These are phyloP conservation scores for Diplodia corticola DNA, from an alignment of 2,329 filamentous ascomycete species.

Conservation along the genomic window DNA sequence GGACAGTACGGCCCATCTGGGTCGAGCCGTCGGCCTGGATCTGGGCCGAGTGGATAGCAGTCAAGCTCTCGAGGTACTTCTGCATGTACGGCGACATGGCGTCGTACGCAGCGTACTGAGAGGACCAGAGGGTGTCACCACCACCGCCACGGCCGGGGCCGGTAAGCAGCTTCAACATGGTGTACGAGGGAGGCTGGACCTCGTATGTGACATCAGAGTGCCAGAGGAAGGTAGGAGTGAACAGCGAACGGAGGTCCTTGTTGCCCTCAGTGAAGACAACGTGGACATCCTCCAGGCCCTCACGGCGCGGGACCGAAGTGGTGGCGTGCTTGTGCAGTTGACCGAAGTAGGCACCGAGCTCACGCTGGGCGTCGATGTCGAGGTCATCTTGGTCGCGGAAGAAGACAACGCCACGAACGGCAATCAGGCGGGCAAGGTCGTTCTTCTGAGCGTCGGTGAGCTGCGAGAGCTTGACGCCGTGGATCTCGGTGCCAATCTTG, in stretches of 20 bases:
- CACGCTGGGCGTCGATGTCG: conserved; percentile 54
- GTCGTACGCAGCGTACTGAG: conserved; percentile 61
- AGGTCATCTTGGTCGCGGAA: conserved; percentile 58
- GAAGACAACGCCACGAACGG: conserved; percentile 58
- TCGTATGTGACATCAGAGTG: conserved; percentile 60
- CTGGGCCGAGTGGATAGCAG: conserved; percentile 56
- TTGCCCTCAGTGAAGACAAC: conserved; percentile 57
- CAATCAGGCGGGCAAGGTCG: conserved; percentile 55
- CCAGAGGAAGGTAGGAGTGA: conserved; percentile 58
- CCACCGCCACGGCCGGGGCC: conserved; percentile 57
- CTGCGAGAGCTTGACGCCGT: conserved; percentile 52
- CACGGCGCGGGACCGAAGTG: conserved; percentile 51
- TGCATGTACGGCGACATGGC: conserved; percentile 58
- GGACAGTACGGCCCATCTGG: conserved; percentile 53
- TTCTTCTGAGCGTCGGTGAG: conserved; percentile 55
- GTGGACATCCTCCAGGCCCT: conserved; percentile 57
- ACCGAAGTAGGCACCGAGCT: conserved; percentile 56
- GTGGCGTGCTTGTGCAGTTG: conserved; percentile 58
- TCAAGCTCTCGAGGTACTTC: conserved; percentile 59
- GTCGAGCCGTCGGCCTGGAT: conserved; percentile 55
- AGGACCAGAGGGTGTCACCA: conserved; percentile 60
- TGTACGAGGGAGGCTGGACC: conserved; percentile 59
- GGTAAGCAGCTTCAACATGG: conserved; percentile 55
- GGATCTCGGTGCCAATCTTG: conserved; percentile 57
- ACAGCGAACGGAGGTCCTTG: conserved; percentile 55